These are phyloP conservation scores for Euphrasia arctica DNA, from an alignment of 305 asterid genomes.

Conservation along the genomic window DNA sequence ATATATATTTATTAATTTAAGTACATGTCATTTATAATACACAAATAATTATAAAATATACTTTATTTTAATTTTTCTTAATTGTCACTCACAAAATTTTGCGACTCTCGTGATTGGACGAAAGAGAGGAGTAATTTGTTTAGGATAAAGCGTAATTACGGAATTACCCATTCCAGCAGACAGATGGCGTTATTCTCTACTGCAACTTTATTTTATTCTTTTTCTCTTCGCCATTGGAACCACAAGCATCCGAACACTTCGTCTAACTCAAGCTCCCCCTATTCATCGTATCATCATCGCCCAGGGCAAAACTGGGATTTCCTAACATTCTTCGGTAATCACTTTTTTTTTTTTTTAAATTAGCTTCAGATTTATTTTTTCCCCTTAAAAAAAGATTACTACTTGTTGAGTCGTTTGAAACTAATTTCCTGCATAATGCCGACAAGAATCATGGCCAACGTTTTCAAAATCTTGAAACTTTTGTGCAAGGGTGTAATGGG, in stretches of 20 bases:
- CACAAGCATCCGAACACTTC: slow-evolving; percentile 26
- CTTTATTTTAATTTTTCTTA: no score
- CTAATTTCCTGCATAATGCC: background rate
- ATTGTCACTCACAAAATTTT: no score
- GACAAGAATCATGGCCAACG: slow-evolving; percentile 8
- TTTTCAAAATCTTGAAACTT: slow-evolving; percentile 22
- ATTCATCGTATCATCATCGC: slow-evolving; percentile 23
- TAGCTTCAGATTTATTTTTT: background rate
- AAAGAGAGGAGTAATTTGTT: no score
- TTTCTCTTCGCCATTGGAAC: slow-evolving; percentile 2
- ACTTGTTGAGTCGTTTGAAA: background rate
- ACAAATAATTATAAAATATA: no score
- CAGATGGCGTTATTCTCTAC: slow-evolving; percentile 32
- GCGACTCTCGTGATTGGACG: no score
- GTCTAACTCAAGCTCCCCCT: slow-evolving; percentile 30
- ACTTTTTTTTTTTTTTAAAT: background rate
- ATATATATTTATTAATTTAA: no score
- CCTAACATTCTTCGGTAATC: slow-evolving; percentile 38
- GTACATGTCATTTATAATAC: no score
- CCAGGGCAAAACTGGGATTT: slow-evolving; percentile 33
- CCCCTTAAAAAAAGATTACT: background rate
- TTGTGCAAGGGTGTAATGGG: slow-evolving; percentile 26
- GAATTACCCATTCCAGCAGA: background rate
- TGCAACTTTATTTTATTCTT: slow-evolving; percentile 28
- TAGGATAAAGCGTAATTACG: no score